Evolutionary conservation across 2,329 filamentous ascomycete genomes (phyloP), one percentile per base, ranked within the genome.

Genomic region (Ophiocordyceps australis): DNA sequence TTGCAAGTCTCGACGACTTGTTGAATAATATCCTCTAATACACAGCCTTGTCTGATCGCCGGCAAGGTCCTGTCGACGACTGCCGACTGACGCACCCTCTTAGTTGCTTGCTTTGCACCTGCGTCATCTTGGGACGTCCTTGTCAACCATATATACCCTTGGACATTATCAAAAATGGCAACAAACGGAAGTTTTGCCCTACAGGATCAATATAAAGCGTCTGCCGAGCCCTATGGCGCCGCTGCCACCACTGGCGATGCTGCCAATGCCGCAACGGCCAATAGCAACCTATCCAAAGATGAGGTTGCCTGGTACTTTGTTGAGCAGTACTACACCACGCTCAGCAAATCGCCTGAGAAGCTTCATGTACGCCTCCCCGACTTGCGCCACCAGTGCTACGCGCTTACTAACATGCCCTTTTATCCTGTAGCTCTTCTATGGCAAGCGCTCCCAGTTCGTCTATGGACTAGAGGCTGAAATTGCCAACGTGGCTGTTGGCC

Each of bases 281-380:
- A 50, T 41, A 56, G 46, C 45, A 60, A 65, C 40, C 55, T 71
- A 21, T 61, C 64, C 41, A 94, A 93, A 62, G 83, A 93, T 50
- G 82, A 95, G 59, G 83, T 98, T 39, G 89, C 83, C 54, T 98
- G 89, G 89, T 95, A 86, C 60, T 98, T 98, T 41, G 89, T 98
- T 31, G 85, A 95, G 67, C 83, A 93, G 55, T 98, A 94, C 65
- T 98, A 98, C 59, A 95, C 81, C 40, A 98, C 83, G 34, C 60
- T 98, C 46, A 94, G 85, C 71, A 85, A 86, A 56, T 79, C 63
- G 38, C 85, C 89, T 14, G 83, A 93, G 48, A 91, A 89, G 57
- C 78, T 98, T 42, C 86, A 83, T 47, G 70, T 75, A 55, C 43
- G 68, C 55, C 21, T 6, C 4, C 11, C 10, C 23, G 17, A 12